Evolutionary conservation across 73 alveolate species (phyloP).

Genomic region (Paraurostyla sp.): DNA sequence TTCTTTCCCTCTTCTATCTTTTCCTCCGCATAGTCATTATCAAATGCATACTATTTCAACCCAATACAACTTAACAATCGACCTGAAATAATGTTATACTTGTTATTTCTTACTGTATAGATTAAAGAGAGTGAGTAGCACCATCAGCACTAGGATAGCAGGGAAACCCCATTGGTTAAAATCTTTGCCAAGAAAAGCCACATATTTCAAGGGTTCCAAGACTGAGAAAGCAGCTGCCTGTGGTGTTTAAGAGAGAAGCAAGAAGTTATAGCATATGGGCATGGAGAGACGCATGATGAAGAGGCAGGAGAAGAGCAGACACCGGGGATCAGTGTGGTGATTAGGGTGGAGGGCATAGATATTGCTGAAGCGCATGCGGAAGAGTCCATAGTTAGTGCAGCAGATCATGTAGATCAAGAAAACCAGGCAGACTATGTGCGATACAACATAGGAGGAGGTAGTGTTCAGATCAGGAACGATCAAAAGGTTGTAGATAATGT

Average conservation of each 20-base stretch:
- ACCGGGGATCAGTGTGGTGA: constrained; percentile 35
- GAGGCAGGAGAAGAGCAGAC: constrained; percentile 18
- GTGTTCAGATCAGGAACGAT: constrained; percentile 12
- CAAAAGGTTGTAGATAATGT: not conserved
- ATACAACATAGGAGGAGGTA: not conserved
- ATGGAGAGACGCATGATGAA: constrained; percentile 35
- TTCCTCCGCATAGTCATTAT: constrained; percentile 31
- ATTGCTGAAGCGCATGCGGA: not conserved
- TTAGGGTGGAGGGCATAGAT: constrained; percentile 43
- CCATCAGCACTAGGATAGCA: not conserved
- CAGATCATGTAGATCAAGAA: constrained; percentile 7
- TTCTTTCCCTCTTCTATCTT: constrained; percentile 42
- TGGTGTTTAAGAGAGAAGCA: not conserved
- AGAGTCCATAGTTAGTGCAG: constrained; percentile 21
- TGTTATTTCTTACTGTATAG: constrained; percentile 4
- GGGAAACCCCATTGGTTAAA: constrained; percentile 50
- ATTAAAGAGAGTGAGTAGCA: constrained; percentile 23
- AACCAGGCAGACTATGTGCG: constrained; percentile 14
- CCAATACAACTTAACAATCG: constrained; percentile 33
- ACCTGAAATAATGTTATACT: not conserved
- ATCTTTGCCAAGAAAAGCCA: constrained; percentile 29
- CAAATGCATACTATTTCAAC: constrained; percentile 35
- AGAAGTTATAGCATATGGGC: constrained; percentile 39
- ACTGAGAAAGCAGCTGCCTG: not conserved
- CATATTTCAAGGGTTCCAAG: constrained; percentile 15